Percentiles rank a stretch among this genome's conserved stretches.
Conservation (phyloP, 371 early-diverging fungal species). For the Globomyces sp. region DNA sequence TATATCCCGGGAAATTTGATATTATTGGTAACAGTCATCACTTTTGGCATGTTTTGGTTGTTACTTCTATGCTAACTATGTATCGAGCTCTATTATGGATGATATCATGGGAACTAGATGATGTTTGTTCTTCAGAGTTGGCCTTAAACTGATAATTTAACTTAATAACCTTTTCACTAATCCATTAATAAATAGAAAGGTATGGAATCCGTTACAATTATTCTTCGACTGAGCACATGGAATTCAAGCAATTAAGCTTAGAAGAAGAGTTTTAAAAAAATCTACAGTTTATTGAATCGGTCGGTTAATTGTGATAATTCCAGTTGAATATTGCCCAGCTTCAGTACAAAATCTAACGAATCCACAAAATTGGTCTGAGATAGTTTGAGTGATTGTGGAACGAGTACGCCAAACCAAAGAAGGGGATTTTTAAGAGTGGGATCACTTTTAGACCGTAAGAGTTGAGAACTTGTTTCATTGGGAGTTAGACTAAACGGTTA, state of each 20-base stretch:
- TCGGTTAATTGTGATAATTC: too few relatives aligned
- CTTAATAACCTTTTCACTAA: too few relatives aligned
- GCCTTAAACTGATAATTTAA: too few relatives aligned
- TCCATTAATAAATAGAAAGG: too few relatives aligned
- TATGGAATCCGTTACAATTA: too few relatives aligned
- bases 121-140: not conserved
- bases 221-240: too few relatives aligned
- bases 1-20: conserved; percentile 61
- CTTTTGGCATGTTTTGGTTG: conserved; percentile 73
- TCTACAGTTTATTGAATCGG: too few relatives aligned
- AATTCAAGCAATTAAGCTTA: too few relatives aligned
- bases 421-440: conserved; percentile 2
- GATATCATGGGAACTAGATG: not conserved
- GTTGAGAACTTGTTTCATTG: not conserved
- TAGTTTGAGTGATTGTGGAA: conserved; percentile 1
- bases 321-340: too few relatives aligned
- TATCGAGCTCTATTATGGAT: conserved; percentile 12
- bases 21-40: conserved; percentile 71
- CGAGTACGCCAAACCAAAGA: conserved; percentile 5
- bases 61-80: conserved; percentile 16
- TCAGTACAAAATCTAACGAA: too few relatives aligned
- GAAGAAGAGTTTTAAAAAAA: too few relatives aligned
- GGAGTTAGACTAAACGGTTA: too few relatives aligned
- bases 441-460: conserved; percentile 1
- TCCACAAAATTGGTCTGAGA: not conserved